phyloP scores from a whole-genome alignment of 495 filamentous ascomycete genomes.

The Trichocladium antarcticum region DNA sequence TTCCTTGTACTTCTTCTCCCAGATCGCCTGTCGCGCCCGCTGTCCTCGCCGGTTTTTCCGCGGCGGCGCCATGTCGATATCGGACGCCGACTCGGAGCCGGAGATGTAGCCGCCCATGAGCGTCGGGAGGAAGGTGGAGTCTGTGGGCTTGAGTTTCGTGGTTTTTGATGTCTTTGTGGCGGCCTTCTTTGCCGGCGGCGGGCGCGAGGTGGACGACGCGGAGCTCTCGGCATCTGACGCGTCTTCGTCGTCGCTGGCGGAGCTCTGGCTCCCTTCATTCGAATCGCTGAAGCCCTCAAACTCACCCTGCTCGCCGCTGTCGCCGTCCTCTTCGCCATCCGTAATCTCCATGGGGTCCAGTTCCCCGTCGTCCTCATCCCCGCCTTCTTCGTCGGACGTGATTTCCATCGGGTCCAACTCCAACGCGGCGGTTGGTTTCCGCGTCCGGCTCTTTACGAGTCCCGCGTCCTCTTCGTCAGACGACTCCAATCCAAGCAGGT shows the following conservation, averaged over 20 bases:
- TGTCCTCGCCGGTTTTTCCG: conserved; percentile 84
- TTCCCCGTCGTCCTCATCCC: conserved; percentile 7
- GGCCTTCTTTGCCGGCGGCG: conserved; percentile 32
- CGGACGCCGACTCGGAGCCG: conserved; percentile 59
- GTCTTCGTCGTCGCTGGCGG: conserved; percentile 8
- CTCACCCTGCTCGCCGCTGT: conserved; percentile 8
- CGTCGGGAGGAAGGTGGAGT: conserved; percentile 72
- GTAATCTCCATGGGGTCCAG: conserved; percentile 14
- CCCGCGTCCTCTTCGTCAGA: conserved; percentile 10
- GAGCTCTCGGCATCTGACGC: conserved; percentile 21
- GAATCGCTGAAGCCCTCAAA: conserved; percentile 13
- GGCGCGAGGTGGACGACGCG: conserved; percentile 22
- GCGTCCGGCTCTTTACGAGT: conserved; percentile 5
- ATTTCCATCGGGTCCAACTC: conserved; percentile 19
- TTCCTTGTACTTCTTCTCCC: conserved; percentile 76
- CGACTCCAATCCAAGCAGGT: conserved; percentile 13
- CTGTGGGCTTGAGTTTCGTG: conserved; percentile 21
- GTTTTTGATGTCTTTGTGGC: conserved; percentile 7
- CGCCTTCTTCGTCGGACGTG: conserved; percentile 16
- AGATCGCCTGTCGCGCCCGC: conserved; percentile 68
- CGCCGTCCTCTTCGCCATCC: conserved; percentile 11
- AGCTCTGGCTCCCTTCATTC: neutral
- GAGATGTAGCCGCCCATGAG: conserved; percentile 89
- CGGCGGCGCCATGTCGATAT: conserved; percentile 38
- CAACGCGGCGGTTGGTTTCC: neutral